A percentile compares a stretch with the other conserved stretches of the same genome.
These are phyloP conservation scores for Cadophora gregata DNA, from an alignment of 2,329 filamentous ascomycete genomes.

Conservation along the genomic window DNA sequence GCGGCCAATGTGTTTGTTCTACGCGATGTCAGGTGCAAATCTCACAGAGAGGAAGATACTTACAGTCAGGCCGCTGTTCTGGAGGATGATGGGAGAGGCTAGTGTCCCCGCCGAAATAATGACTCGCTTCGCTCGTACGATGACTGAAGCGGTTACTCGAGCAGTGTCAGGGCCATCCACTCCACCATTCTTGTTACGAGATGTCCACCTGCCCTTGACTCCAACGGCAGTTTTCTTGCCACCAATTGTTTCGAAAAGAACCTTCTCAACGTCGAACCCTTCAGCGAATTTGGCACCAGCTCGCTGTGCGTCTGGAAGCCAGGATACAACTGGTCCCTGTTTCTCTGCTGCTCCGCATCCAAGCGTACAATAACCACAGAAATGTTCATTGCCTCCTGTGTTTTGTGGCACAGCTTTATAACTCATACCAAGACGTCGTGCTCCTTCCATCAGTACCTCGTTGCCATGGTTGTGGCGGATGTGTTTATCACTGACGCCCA, in stretches of 20 bases:
- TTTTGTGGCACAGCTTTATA: slow-evolving; percentile 77
- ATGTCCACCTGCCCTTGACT: slow-evolving; percentile 75
- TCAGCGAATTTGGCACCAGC: slow-evolving; percentile 82
- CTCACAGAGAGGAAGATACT: neutral
- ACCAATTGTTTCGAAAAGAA: slow-evolving; percentile 66
- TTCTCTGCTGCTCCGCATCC: slow-evolving; percentile 72
- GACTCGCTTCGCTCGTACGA: slow-evolving; percentile 78
- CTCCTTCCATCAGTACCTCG: slow-evolving; percentile 71
- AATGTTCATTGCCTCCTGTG: slow-evolving; percentile 72
- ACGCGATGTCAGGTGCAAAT: neutral
- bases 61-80: slow-evolving; percentile 75
- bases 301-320: slow-evolving; percentile 76
- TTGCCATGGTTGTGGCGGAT: slow-evolving; percentile 77
- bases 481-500: slow-evolving; percentile 71
- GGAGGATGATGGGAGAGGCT: slow-evolving; percentile 75
- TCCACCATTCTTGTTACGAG: slow-evolving; percentile 66
- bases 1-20: slow-evolving; percentile 78
- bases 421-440: slow-evolving; percentile 72
- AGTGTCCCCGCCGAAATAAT: slow-evolving; percentile 78
- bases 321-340: slow-evolving; percentile 76
- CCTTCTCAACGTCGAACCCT: slow-evolving; percentile 73
- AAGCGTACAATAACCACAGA: slow-evolving; percentile 68
- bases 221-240: slow-evolving; percentile 65
- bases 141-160: slow-evolving; percentile 61
- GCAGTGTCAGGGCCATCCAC: slow-evolving; percentile 56